A percentile compares a stretch with the other conserved stretches of the same genome.
phyloP scores from a whole-genome alignment of 202 grass and related monocot genomes.

The Hordeum pubiflorum region DNA sequence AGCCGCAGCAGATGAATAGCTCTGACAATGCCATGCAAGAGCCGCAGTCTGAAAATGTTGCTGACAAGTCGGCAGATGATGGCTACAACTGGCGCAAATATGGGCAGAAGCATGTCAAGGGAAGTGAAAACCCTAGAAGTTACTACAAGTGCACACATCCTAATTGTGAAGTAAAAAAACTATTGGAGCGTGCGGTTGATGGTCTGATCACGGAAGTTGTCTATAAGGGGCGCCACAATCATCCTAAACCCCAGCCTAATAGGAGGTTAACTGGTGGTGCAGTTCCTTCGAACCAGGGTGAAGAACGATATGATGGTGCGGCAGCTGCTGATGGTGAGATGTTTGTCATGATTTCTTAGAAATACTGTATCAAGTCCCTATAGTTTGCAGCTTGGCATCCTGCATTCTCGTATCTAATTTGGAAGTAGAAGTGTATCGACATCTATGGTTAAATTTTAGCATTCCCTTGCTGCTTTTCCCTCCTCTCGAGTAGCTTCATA shows the following conservation, averaged over 20 bases:
- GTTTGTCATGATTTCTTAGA: not conserved
- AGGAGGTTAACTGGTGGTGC: slow-evolving; percentile 53
- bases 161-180: slow-evolving; percentile 89
- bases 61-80: slow-evolving; percentile 91
- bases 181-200: slow-evolving; percentile 76
- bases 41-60: slow-evolving; percentile 47
- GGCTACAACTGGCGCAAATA: slow-evolving; percentile 99
- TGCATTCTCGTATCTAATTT: slow-evolving; percentile 3
- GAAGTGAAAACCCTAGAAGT: slow-evolving; percentile 92
- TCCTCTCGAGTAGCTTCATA: not conserved
- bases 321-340: slow-evolving; percentile 44
- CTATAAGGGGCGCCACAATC: slow-evolving; percentile 86
- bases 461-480: not conserved
- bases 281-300: slow-evolving; percentile 46
- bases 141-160: slow-evolving; percentile 99
- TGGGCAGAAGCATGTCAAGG: slow-evolving; percentile 97
- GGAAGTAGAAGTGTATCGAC: not conserved
- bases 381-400: slow-evolving; percentile 8
- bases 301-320: slow-evolving; percentile 65
- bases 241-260: slow-evolving; percentile 75
- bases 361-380: not conserved
- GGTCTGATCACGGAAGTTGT: slow-evolving; percentile 82
- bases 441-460: not conserved
- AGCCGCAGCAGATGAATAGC: slow-evolving; percentile 32
- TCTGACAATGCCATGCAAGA: slow-evolving; percentile 47